phyloP scores from a whole-genome alignment of 2,329 filamentous ascomycete species.

The Fusarium foetens region DNA sequence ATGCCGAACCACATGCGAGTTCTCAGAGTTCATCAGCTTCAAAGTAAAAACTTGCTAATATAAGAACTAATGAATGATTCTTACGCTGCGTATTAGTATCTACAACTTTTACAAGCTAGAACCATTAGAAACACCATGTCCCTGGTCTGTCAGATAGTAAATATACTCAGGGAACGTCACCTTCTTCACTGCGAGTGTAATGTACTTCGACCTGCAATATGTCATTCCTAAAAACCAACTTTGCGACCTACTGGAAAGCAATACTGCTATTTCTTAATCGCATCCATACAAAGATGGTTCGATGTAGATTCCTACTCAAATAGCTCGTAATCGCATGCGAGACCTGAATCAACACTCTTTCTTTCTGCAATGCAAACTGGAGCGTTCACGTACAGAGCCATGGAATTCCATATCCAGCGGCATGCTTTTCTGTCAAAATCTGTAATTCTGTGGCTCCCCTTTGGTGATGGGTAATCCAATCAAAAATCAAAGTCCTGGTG shows the following conservation, averaged over 20 bases:
- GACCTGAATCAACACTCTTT: constrained; percentile 37
- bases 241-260: constrained; percentile 38
- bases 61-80: background rate
- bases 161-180: constrained; percentile 15
- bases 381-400: constrained; percentile 38
- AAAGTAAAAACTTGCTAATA: background rate
- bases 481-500: constrained; percentile 64
- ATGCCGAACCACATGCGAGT: background rate
- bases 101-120: constrained; percentile 16
- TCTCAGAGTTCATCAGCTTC: background rate
- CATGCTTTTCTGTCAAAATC: constrained; percentile 6
- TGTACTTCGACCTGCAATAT: constrained; percentile 30
- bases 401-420: constrained; percentile 17
- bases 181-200: constrained; percentile 14
- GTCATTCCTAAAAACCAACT: constrained; percentile 34
- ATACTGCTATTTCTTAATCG: constrained; percentile 26
- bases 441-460: constrained; percentile 2
- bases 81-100: background rate
- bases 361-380: constrained; percentile 35
- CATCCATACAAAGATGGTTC: constrained; percentile 24
- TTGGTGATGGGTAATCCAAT: background rate
- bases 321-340: constrained; percentile 30
- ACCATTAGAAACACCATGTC: background rate
- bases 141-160: background rate
- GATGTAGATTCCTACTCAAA: constrained; percentile 30